Percentiles rank a stretch among this genome's conserved stretches.
Evolutionary conservation across 345 rosid species (phyloP).

Genomic region (Sisymbrium altissimum): DNA sequence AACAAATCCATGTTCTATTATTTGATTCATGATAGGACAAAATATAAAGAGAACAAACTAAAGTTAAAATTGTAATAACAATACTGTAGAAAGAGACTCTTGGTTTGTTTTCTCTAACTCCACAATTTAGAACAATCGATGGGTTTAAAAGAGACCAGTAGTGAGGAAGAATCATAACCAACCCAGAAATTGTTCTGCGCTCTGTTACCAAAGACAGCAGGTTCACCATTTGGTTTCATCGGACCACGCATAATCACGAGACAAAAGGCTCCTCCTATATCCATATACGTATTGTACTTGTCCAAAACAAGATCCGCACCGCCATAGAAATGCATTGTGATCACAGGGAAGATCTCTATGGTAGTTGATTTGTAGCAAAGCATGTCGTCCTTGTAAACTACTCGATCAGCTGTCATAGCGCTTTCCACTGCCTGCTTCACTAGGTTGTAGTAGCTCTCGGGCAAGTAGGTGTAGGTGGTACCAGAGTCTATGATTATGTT

Average conservation of each 20-base stretch:
- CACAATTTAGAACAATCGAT: neutral
- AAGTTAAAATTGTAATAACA: neutral
- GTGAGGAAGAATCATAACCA: slow-evolving; percentile 12
- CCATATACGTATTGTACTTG: neutral
- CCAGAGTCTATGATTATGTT: slow-evolving; percentile 14
- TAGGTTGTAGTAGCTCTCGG: neutral
- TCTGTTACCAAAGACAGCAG: neutral
- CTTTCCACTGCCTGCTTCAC: neutral
- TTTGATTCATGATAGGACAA: neutral
- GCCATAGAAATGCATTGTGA: slow-evolving; percentile 4
- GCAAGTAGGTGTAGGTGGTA: neutral
- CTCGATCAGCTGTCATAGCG: neutral
- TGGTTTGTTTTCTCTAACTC: neutral
- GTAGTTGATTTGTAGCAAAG: neutral
- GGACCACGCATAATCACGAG: neutral
- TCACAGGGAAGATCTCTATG: neutral
- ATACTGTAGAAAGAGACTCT: neutral
- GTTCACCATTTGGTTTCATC: neutral
- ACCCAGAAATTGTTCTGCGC: slow-evolving; percentile 19
- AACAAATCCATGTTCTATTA: neutral
- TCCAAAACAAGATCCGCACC: neutral
- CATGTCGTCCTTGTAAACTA: neutral
- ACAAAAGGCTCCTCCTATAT: neutral
- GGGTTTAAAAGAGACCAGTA: neutral
- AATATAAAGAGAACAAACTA: neutral